Evolutionary conservation across 805 yeast genomes (phyloP), one percentile per base, ranked within the genome.

Genomic region (Kazachstania martiniae): DNA sequence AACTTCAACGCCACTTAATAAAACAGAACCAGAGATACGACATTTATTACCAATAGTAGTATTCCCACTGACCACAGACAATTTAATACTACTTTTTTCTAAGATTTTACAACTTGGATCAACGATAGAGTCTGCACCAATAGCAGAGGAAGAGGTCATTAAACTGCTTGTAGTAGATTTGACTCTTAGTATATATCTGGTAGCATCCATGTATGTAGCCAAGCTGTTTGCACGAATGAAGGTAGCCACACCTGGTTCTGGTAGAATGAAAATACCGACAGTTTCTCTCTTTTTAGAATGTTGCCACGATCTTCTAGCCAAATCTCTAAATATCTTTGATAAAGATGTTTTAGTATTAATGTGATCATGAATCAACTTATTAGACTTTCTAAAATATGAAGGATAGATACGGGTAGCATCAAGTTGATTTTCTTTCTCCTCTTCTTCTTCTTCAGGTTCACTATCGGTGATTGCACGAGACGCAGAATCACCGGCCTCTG

Each of bases 241-340:
- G 3, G 69, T 62, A n/a, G n/a, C n/a, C n/a, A n/a, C n/a, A 9
- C 80, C 72, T 37, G 75, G 72, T 18, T 68, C 63, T 3, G 95
- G 94, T 18, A 87, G 53, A 16, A 77, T 68, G 40, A 79, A 70
- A 44, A 89, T 63, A 4, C 80, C 80, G 12, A 91, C 70, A 1
- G 77, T 70, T 34, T 76, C 83, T 40, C 65, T 65, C 8, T 29
- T 16, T 5, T 49, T 46, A 0, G 79, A 65, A 51, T 86, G 95
- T 46, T 70, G 72, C 98, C 98, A 91, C 2, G 95, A 78, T 41
- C 94, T 72, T 56, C 97, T 72, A 3, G 94, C 93, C 36, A 89
- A 59, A 49, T 86, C 95, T 49, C 97, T 72, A 26, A 86, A 70
- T 16, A 87, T 66, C 49, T 81, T 81, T 15, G 70, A 68, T 23